Conservation (phyloP, 192 early-diverging fungal genomes). For the Podila verticillata region DNA sequence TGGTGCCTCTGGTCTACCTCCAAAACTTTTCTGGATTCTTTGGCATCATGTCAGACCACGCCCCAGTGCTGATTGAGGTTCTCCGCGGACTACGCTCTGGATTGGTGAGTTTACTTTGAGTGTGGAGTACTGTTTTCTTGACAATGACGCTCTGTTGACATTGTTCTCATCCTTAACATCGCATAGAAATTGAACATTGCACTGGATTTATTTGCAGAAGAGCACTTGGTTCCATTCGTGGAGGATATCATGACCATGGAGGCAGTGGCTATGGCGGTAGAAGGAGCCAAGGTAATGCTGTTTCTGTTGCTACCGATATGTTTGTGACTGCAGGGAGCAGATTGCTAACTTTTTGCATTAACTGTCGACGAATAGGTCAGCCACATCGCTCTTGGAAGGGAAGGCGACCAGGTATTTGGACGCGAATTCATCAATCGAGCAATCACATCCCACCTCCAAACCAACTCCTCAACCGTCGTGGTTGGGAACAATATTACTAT, state of each 20-base stretch:
- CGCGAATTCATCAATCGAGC: conserved; percentile 55
- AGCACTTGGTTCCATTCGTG: conserved; percentile 59
- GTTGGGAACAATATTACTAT: conserved; percentile 60
- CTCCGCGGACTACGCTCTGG: conserved; percentile 47
- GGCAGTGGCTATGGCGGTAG: conserved; percentile 59
- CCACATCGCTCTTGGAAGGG: conserved; percentile 56
- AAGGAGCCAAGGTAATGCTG: conserved; percentile 56
- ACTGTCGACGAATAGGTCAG: conserved; percentile 36
- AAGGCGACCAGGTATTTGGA: conserved; percentile 54
- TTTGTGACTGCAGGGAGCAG: not conserved
- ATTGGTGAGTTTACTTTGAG: conserved; percentile 22
- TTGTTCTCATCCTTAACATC: not conserved
- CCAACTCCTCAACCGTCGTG: conserved; percentile 57
- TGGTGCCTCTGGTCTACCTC: conserved; percentile 59
- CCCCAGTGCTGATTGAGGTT: conserved; percentile 56
- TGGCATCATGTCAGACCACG: conserved; percentile 55
- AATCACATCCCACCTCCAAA: conserved; percentile 63
- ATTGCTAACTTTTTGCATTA: not conserved
- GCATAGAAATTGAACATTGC: conserved; percentile 35
- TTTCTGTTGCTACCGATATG: not conserved
- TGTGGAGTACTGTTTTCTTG: not conserved
- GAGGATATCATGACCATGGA: conserved; percentile 63
- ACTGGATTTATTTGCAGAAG: conserved; percentile 55
- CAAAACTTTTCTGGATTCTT: conserved; percentile 61
- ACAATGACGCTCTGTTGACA: not conserved